phyloP scores from a whole-genome alignment of 768 basidiomycete genomes.

The Trametes coccinea region DNA sequence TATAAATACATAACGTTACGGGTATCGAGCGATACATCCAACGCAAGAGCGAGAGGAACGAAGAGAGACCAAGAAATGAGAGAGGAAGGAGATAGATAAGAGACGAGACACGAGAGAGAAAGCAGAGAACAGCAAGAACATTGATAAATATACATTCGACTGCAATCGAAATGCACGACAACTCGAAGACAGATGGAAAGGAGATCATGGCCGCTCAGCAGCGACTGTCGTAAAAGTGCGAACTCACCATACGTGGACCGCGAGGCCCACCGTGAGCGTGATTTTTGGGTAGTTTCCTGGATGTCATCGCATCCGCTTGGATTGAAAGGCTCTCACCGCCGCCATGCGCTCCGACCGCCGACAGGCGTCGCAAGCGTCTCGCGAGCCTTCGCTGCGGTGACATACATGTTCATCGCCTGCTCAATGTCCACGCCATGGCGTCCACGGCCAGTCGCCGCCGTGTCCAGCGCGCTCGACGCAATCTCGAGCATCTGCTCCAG shows the following conservation, averaged over 20 bases:
- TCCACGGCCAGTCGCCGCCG: neutral
- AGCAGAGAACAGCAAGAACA: neutral
- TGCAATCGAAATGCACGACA: neutral
- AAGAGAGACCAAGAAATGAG: neutral
- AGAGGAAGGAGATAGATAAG: neutral
- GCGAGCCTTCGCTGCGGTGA: slow-evolving; percentile 20
- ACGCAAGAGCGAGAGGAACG: neutral
- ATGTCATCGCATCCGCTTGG: too few species aligned
- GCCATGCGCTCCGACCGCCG: slow-evolving; percentile 10
- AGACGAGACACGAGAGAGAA: neutral
- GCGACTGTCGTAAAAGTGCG: slow-evolving; percentile 9
- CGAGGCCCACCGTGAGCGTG: neutral
- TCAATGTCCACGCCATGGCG: slow-evolving; percentile 5
- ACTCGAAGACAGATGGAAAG: neutral
- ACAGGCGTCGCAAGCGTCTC: slow-evolving; percentile 21
- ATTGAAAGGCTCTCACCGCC: slow-evolving; percentile 2
- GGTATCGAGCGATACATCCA: slow-evolving; percentile 19
- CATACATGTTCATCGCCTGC: slow-evolving; percentile 21
- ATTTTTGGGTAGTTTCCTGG: too few species aligned
- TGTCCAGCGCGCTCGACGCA: slow-evolving; percentile 11
- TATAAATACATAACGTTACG: slow-evolving; percentile 26
- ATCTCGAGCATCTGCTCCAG: slow-evolving; percentile 16
- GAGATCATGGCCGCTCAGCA: slow-evolving; percentile 10
- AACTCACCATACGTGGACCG: neutral
- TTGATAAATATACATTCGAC: neutral